Percentiles rank a stretch among this genome's conserved stretches.
Conservation (phyloP, 805 yeast species). For the Hemisphaericaspora nanyangensis region DNA sequence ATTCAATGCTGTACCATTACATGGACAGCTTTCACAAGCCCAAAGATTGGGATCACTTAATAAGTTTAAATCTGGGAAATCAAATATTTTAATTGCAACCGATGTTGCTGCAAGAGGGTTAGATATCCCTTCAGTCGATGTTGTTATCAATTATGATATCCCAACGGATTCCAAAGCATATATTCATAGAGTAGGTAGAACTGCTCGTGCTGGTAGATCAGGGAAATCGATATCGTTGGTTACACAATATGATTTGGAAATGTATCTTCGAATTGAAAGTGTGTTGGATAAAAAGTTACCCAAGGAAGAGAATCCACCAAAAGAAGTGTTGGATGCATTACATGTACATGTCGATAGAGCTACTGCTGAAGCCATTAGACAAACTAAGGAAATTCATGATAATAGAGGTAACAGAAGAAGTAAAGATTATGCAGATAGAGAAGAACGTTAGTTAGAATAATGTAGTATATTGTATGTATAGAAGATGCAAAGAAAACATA, state of each 20-base stretch:
- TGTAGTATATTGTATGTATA: too few species aligned
- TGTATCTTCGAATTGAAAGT: slow-evolving; percentile 82
- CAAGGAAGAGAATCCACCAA: slow-evolving; percentile 72
- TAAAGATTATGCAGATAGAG: slow-evolving; percentile 35
- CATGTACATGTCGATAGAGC: slow-evolving; percentile 91
- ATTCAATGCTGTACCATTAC: slow-evolving; percentile 86
- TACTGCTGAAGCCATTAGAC: slow-evolving; percentile 80
- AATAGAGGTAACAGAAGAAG: slow-evolving; percentile 25
- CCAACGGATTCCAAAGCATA: slow-evolving; percentile 84
- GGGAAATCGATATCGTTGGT: slow-evolving; percentile 85
- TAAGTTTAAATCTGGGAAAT: slow-evolving; percentile 69
- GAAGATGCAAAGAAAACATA: too few species aligned
- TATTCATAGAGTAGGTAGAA: slow-evolving; percentile 89
- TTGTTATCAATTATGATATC: slow-evolving; percentile 73
- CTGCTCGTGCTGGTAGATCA: slow-evolving; percentile 90
- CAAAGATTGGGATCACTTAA: slow-evolving; percentile 81
- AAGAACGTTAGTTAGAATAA: slow-evolving; percentile 21
- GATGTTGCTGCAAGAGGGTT: slow-evolving; percentile 89
- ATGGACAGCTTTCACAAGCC: slow-evolving; percentile 85
- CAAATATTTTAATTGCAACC: slow-evolving; percentile 71
- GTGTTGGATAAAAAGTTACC: slow-evolving; percentile 81
- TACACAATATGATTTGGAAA: slow-evolving; percentile 91
- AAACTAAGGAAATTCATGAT: slow-evolving; percentile 64
- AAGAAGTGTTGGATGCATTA: slow-evolving; percentile 69
- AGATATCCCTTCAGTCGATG: slow-evolving; percentile 77